Percentiles rank a stretch among this genome's conserved stretches.
phyloP scores from a whole-genome alignment of 2,329 filamentous ascomycete genomes.

The Fusarium albidum region DNA sequence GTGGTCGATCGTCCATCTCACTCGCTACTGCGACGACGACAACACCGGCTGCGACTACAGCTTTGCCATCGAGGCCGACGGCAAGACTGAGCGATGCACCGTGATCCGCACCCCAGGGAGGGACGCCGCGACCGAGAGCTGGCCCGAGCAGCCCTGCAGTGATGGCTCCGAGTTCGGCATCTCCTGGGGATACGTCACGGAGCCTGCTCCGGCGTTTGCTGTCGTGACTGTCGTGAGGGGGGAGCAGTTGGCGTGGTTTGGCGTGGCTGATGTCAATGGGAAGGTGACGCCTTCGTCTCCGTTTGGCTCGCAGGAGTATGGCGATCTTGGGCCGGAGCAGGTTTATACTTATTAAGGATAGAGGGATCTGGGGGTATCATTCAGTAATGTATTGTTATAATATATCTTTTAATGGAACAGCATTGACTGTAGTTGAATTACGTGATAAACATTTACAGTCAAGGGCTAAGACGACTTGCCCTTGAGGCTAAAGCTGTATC shows the following conservation, averaged over 20 bases:
- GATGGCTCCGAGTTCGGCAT: conserved; percentile 18
- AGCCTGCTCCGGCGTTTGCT: conserved; percentile 29
- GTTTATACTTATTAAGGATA: conserved; percentile 33
- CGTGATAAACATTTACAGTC: too few species aligned
- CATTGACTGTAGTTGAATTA: too few species aligned
- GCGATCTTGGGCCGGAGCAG: conserved; percentile 22
- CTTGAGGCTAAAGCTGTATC: conserved; percentile 66
- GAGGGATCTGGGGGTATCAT: too few species aligned
- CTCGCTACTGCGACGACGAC: conserved; percentile 26
- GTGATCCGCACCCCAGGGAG: conserved; percentile 23
- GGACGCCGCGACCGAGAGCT: conserved; percentile 25
- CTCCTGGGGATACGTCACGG: conserved; percentile 30
- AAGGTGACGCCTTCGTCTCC: conserved; percentile 21
- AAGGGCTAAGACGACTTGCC: conserved; percentile 20
- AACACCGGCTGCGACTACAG: conserved; percentile 30
- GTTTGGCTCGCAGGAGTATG: conserved; percentile 26
- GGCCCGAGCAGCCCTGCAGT: conserved; percentile 27
- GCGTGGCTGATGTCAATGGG: conserved; percentile 26
- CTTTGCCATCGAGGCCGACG: conserved; percentile 23
- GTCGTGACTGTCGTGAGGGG: conserved; percentile 24
- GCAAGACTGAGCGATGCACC: conserved; percentile 28
- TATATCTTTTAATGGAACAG: too few species aligned
- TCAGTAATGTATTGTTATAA: too few species aligned
- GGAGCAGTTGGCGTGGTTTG: conserved; percentile 34
- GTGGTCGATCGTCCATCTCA: conserved; percentile 25